These are phyloP conservation scores for Chiua sp. DNA, from an alignment of 1,284 basidiomycete genomes.

Conservation along the genomic window DNA sequence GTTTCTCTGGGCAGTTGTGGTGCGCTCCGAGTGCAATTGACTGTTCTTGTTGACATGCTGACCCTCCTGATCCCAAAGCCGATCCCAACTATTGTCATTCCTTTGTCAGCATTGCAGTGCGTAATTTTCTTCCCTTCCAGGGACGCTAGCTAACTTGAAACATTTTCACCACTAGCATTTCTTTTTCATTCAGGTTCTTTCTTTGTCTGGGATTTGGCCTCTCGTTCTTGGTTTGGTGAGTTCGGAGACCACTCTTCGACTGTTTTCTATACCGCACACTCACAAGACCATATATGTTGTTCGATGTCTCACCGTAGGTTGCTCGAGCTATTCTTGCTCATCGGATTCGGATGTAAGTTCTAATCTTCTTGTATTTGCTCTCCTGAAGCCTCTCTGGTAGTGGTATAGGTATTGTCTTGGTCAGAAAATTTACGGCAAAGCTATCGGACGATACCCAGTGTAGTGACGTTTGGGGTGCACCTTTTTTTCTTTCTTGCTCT, in stretches of 20 bases:
- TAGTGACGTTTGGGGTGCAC: neutral
- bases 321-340: too few species aligned
- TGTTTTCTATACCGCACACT: too few species aligned
- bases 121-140: neutral
- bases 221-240: too few species aligned
- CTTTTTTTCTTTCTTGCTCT: neutral
- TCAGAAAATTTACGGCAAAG: neutral
- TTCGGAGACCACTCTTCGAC: neutral
- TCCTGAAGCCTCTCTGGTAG: neutral
- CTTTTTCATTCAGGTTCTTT: too few species aligned
- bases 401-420: neutral
- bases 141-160: too few species aligned
- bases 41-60: neutral
- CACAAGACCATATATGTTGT: too few species aligned
- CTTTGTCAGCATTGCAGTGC: conserved; percentile 12
- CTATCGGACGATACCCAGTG: neutral
- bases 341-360: too few species aligned
- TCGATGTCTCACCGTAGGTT: too few species aligned
- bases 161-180: too few species aligned
- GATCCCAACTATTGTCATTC: conserved; percentile 25
- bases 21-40: conserved; percentile 1
- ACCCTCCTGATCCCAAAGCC: neutral
- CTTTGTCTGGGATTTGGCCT: too few species aligned
- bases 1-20: conserved; percentile 1
- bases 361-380: too few species aligned